Percentiles rank a stretch among this genome's conserved stretches.
These are phyloP conservation scores for Echites panduratus DNA, from an alignment of 257 asterid species.

Conservation along the genomic window DNA sequence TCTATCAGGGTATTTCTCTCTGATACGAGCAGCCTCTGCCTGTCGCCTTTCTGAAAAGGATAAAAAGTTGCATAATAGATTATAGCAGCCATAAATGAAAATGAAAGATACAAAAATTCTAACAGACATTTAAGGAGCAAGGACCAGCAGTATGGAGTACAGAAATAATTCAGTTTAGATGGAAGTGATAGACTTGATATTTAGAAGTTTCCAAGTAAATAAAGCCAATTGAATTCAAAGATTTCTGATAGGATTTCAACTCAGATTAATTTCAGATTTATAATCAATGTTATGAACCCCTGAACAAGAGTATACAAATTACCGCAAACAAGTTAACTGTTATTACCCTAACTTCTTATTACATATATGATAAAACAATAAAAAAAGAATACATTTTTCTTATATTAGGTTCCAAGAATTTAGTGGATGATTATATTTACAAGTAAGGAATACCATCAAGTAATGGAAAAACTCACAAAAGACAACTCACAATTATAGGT, in stretches of 20 bases:
- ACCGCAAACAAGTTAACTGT: background rate
- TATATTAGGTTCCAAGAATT: background rate
- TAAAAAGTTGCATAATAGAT: background rate
- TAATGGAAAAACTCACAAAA: no score
- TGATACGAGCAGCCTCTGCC: conserved; percentile 90
- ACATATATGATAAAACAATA: no score
- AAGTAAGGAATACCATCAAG: no score
- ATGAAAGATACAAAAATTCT: background rate
- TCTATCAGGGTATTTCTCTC: conserved; percentile 98
- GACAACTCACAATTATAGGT: no score
- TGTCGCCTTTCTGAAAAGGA: conserved; percentile 76
- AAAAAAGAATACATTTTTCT: no score
- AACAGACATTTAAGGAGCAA: background rate
- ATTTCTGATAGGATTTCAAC: background rate
- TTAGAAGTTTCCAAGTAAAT: background rate
- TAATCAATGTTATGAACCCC: background rate
- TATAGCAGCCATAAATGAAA: background rate
- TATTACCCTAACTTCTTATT: no score
- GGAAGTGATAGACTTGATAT: background rate
- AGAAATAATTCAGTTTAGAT: background rate
- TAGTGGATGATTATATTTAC: background rate
- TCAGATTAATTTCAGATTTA: background rate
- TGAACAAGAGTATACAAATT: background rate
- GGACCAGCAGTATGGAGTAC: background rate
- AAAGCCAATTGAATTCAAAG: background rate